Conservation (phyloP, 768 basidiomycete species). For the Infundibulicybe gibba region DNA sequence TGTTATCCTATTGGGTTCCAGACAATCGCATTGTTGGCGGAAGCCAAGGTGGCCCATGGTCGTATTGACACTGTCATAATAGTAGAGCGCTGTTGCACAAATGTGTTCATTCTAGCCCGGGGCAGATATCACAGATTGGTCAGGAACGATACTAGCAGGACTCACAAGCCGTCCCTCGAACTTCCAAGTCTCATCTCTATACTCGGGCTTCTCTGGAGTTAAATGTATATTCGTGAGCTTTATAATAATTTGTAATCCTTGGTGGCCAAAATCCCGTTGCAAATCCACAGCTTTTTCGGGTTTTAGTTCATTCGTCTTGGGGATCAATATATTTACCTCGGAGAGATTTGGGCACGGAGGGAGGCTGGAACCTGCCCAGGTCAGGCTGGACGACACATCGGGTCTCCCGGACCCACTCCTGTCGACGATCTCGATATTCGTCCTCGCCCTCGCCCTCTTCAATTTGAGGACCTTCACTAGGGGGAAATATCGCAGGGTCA, state of each 20-base stretch:
- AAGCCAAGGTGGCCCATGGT: constrained; percentile 21
- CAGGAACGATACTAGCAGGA: not conserved
- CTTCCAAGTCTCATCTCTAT: constrained; percentile 31
- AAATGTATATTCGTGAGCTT: constrained; percentile 12
- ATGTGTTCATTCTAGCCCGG: constrained; percentile 13
- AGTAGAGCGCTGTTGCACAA: constrained; percentile 14
- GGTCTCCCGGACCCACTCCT: constrained; percentile 3
- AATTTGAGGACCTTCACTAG: constrained; percentile 3
- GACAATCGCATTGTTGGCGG: constrained; percentile 9
- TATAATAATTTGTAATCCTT: constrained; percentile 20
- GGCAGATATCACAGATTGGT: not conserved
- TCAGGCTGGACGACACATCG: constrained; percentile 8
- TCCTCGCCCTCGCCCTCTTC: too few species aligned
- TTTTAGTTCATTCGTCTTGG: not conserved
- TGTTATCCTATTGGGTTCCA: constrained; percentile 5
- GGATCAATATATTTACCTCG: not conserved
- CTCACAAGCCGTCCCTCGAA: constrained; percentile 22
- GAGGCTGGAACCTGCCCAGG: constrained; percentile 7
- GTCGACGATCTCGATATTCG: not conserved
- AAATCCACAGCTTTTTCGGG: constrained; percentile 2
- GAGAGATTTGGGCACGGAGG: not conserved
- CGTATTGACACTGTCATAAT: constrained; percentile 23
- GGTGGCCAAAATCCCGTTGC: constrained; percentile 4
- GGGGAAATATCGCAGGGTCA: not conserved
- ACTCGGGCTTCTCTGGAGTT: constrained; percentile 29